These are phyloP conservation scores for Hyphopichia homilentoma DNA, from an alignment of 805 yeast genomes.

Conservation along the genomic window DNA sequence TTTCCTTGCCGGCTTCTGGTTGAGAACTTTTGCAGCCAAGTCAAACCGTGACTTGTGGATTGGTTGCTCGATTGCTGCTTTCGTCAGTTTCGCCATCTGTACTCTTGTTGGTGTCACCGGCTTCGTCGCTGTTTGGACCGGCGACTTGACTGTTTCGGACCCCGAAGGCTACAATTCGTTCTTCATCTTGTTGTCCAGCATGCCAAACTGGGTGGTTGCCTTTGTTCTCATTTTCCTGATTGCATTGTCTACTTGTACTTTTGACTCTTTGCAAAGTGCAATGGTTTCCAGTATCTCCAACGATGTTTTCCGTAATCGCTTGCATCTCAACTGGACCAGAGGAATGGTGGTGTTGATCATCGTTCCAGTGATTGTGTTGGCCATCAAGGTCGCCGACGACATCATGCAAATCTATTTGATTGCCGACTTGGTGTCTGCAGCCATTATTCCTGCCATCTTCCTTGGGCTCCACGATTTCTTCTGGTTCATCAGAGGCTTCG, in stretches of 20 bases:
- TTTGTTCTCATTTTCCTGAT: constrained; percentile 73
- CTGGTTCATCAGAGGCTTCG: constrained; percentile 73
- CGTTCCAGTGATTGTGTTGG: constrained; percentile 86
- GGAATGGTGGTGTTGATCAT: constrained; percentile 67
- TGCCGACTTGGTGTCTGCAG: constrained; percentile 85
- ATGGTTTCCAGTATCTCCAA: constrained; percentile 85
- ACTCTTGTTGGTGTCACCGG: constrained; percentile 81
- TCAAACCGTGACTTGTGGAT: constrained; percentile 70
- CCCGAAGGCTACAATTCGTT: constrained; percentile 65
- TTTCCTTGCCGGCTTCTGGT: constrained; percentile 91
- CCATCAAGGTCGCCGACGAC: constrained; percentile 74
- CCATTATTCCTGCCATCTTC: constrained; percentile 80
- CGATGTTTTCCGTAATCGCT: constrained; percentile 81
- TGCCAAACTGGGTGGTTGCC: constrained; percentile 87
- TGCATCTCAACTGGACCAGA: constrained; percentile 65
- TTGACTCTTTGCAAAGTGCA: constrained; percentile 87
- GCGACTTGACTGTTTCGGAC: constrained; percentile 51
- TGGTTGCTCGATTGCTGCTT: constrained; percentile 73
- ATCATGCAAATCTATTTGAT: constrained; percentile 84
- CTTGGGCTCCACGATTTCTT: constrained; percentile 68
- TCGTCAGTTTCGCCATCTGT: constrained; percentile 59
- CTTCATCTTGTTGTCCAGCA: constrained; percentile 61
- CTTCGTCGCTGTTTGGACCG: constrained; percentile 87
- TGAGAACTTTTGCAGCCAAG: constrained; percentile 86
- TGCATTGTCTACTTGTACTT: constrained; percentile 78